These are phyloP conservation scores for Fraxinus greggii DNA, from an alignment of 305 asterid species.

Conservation along the genomic window DNA sequence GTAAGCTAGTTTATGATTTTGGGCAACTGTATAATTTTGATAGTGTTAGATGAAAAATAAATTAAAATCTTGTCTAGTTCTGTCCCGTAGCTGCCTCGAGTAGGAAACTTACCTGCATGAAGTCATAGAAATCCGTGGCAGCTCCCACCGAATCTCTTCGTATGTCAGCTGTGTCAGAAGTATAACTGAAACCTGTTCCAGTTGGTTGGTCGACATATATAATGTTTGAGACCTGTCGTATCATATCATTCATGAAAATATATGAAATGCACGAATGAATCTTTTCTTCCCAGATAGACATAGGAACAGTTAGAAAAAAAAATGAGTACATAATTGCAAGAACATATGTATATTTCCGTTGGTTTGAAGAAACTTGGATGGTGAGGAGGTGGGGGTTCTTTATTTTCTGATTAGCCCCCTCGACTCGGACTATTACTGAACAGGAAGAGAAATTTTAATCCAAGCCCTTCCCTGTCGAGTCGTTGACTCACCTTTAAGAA, in stretches of 20 bases:
- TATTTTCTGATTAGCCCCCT: no score
- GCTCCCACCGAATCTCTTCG: slow-evolving; percentile 59
- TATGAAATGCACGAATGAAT: background rate
- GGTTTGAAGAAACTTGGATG: no score
- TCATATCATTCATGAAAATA: background rate
- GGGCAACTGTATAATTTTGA: background rate
- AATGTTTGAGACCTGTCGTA: no score
- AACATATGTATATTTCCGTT: no score
- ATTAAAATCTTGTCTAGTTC: background rate
- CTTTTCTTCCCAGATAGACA: background rate
- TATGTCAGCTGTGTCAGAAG: slow-evolving; percentile 34
- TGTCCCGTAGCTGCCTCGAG: background rate
- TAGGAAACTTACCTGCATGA: slow-evolving; percentile 58
- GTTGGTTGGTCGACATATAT: slow-evolving; percentile 59
- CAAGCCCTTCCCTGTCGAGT: background rate
- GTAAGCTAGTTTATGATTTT: background rate
- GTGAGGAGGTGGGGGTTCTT: no score
- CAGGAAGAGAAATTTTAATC: background rate
- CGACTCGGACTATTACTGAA: no score
- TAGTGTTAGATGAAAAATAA: background rate
- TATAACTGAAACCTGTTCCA: slow-evolving; percentile 89
- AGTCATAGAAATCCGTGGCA: slow-evolving; percentile 70
- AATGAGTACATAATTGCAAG: no score
- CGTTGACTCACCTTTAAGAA: background rate
- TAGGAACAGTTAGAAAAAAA: no score